These are phyloP conservation scores for Exophiala dermatitidis DNA, from an alignment of 2,329 filamentous ascomycete species.

Conservation along the genomic window DNA sequence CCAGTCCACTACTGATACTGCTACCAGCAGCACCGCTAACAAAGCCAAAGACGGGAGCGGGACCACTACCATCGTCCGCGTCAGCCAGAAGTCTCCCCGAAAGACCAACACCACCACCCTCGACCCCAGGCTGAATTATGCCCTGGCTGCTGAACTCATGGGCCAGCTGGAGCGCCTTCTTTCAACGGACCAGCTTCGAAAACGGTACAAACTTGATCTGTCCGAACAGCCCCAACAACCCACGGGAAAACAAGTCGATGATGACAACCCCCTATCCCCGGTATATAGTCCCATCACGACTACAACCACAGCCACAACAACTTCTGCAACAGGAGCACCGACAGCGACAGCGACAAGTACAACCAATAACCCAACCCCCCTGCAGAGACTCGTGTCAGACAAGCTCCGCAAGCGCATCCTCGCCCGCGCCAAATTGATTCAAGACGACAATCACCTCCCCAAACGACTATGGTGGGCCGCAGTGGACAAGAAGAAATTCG, in stretches of 20 bases:
- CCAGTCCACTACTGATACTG: too few relatives aligned
- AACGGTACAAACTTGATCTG: neutral
- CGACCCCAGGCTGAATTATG: neutral
- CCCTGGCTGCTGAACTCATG: neutral
- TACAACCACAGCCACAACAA: neutral
- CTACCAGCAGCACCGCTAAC: too few relatives aligned
- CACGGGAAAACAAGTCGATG: neutral
- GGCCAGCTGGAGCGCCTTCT: neutral
- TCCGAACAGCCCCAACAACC: neutral
- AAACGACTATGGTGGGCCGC: conserved; percentile 1
- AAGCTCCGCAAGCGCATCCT: neutral
- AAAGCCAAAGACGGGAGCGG: too few relatives aligned
- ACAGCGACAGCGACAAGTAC: neutral
- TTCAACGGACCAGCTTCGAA: neutral
- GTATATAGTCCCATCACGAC: neutral
- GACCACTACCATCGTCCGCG: too few relatives aligned
- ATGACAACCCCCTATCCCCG: neutral
- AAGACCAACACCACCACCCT: neutral
- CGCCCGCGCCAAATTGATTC: neutral
- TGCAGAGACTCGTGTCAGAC: neutral
- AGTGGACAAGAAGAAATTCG: neutral
- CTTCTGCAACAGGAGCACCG: neutral
- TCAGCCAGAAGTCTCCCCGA: too few relatives aligned
- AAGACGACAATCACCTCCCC: neutral
- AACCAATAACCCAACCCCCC: neutral